Base-by-base conservation (phyloP, 139 green algal species). In the Tetradesmus lagerheimii region DNA sequence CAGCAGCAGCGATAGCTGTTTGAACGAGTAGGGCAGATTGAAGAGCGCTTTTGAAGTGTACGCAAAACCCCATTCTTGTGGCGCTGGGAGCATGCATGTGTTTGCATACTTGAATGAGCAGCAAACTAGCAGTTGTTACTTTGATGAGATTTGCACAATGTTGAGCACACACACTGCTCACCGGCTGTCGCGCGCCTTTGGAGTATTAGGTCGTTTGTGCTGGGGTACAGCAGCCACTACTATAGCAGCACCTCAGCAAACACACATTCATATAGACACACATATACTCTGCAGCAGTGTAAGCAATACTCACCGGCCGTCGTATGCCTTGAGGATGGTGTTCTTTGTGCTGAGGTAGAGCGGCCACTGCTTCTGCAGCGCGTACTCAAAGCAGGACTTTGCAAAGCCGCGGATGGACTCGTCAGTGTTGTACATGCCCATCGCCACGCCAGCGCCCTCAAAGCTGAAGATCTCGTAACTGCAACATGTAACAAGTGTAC, bases 181-280 rank as follows among this genome's bases (percentile, higher is more conserved):
- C 80, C 91, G 74, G 20, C 97, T 97, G 67, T 99, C 97, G 89
- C 99, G 99, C 35, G 95, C 93, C 95, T 99, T 99, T n/a, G n/a
- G 80, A 99, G 93, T 90, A 99, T 99, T 47, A 97, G 99, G 96
- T 99, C 99, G 95, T 99, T 99, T 15, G 98, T 99, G 75, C 93
- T 97, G 86, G 99, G 89, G 91, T 99, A 99, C n/a, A 99, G 95
- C 18, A 97, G 97, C 95, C 94, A 96, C 50, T 93, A 89, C 89
- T 95, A 95, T 27, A 92, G 29, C 62, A 98, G 93, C 2, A 97
- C 45, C 45, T 18, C 45, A 18, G 11, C 11, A 57, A 18, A 18
- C 45, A 57, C 11, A 9, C 45, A 57, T 57, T 9, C 97, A 87
- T 97, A n/a, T n/a, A n/a, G n/a, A 97, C 93, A 98, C 94, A 92